phyloP scores from a whole-genome alignment of 805 yeast species.

The Candida taoyuanica region DNA sequence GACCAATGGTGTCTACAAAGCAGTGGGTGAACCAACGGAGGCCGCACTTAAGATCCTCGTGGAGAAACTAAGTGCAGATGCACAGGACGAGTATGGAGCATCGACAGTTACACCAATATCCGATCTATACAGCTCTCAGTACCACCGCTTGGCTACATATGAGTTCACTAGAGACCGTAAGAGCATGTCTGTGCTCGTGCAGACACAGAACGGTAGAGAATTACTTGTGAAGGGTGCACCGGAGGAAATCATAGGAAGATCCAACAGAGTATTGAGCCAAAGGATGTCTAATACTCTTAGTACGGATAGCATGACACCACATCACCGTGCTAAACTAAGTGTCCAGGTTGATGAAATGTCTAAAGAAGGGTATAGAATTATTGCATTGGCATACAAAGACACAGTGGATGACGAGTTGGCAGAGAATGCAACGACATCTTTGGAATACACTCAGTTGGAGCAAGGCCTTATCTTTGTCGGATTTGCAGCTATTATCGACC shows the following conservation, averaged over 20 bases:
- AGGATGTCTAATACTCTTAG: slow-evolving; percentile 17
- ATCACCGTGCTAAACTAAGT: slow-evolving; percentile 31
- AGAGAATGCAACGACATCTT: slow-evolving; percentile 27
- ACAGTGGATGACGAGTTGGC: slow-evolving; percentile 30
- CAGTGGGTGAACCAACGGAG: slow-evolving; percentile 54
- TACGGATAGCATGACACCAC: slow-evolving; percentile 28
- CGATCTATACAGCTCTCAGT: slow-evolving; percentile 22
- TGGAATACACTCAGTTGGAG: slow-evolving; percentile 34
- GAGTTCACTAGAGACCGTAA: slow-evolving; percentile 47
- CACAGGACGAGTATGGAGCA: slow-evolving; percentile 30
- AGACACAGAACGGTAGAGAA: slow-evolving; percentile 22
- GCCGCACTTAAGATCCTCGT: slow-evolving; percentile 46
- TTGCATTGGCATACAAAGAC: slow-evolving; percentile 35
- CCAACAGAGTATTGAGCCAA: slow-evolving; percentile 35
- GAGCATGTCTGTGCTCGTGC: slow-evolving; percentile 47
- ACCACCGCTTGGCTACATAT: slow-evolving; percentile 34
- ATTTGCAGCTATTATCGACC: slow-evolving; percentile 40
- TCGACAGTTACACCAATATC: slow-evolving; percentile 26
- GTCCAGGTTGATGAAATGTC: slow-evolving; percentile 37
- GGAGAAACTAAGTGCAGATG: slow-evolving; percentile 24
- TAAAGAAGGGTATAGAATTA: slow-evolving; percentile 26
- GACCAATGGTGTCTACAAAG: slow-evolving; percentile 29
- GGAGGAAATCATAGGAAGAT: slow-evolving; percentile 42
- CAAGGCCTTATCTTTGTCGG: slow-evolving; percentile 33
- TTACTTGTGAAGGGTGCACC: slow-evolving; percentile 53